phyloP scores from a whole-genome alignment of 163 green algal species.

The Scenedesmus sp. region DNA sequence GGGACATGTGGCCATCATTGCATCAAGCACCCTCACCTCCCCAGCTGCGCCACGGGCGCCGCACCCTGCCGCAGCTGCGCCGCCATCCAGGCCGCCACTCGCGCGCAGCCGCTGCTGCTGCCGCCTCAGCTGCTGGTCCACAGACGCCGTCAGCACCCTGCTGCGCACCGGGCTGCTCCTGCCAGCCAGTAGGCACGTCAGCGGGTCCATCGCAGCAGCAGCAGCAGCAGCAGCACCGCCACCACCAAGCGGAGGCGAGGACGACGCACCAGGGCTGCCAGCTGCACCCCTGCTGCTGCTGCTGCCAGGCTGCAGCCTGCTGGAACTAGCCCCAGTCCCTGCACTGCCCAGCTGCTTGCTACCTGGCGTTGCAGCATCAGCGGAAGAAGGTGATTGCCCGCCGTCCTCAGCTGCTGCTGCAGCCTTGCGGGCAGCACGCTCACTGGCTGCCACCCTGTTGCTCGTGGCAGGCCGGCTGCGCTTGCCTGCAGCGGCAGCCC shows the following conservation, averaged over 20 bases:
- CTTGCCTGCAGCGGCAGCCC: background rate
- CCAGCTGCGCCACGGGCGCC: background rate
- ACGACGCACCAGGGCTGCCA: background rate
- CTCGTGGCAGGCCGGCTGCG: background rate
- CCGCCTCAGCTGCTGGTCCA: background rate
- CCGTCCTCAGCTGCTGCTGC: background rate
- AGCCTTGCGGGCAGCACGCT: background rate
- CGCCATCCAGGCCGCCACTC: background rate
- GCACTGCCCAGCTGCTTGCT: too few relatives aligned
- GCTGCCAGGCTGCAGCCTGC: background rate
- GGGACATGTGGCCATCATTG: background rate
- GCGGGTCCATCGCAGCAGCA: background rate
- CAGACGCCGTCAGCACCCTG: constrained; percentile 4
- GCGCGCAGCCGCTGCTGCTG: constrained; percentile 27
- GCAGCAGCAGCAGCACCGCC: too few relatives aligned
- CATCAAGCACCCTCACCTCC: background rate
- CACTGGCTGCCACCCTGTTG: background rate
- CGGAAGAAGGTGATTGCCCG: background rate
- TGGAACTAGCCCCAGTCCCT: too few relatives aligned
- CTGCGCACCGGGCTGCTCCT: background rate
- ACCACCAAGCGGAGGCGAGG: background rate
- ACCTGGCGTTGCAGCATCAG: too few relatives aligned
- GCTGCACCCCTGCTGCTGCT: constrained; percentile 1
- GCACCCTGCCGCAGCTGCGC: background rate
- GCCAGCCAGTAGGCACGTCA: background rate